Evolutionary conservation across 2,329 filamentous ascomycete species (phyloP).

Genomic region (Paraphoma sp.): DNA sequence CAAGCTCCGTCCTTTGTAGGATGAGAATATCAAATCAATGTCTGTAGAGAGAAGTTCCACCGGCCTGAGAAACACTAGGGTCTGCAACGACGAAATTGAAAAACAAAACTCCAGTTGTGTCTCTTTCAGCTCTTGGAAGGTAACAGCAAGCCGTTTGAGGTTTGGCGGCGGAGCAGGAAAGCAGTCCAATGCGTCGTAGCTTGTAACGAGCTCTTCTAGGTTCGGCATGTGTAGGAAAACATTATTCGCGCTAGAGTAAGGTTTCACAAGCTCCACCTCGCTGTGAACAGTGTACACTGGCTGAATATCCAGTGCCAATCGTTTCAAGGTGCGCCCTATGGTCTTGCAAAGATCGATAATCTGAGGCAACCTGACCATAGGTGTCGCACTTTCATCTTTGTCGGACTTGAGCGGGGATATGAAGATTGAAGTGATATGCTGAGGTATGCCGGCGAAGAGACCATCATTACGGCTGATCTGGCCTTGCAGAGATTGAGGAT

Average conservation of each 20-base stretch:
- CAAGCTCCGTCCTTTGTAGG: slow-evolving; percentile 26
- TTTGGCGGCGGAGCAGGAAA: slow-evolving; percentile 31
- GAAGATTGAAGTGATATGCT: slow-evolving; percentile 19
- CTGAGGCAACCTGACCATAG: slow-evolving; percentile 28
- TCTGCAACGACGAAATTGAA: slow-evolving; percentile 20
- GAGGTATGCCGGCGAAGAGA: slow-evolving; percentile 19
- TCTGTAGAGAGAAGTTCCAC: slow-evolving; percentile 15
- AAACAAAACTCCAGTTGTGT: slow-evolving; percentile 26
- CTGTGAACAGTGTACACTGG: slow-evolving; percentile 15
- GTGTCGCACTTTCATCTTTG: slow-evolving; percentile 12
- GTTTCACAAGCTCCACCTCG: neutral
- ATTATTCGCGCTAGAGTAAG: slow-evolving; percentile 7
- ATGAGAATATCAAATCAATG: slow-evolving; percentile 24
- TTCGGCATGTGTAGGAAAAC: slow-evolving; percentile 32
- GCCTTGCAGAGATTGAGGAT: slow-evolving; percentile 28
- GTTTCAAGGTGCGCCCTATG: slow-evolving; percentile 26
- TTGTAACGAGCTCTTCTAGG: slow-evolving; percentile 36
- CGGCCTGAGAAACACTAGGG: slow-evolving; percentile 23
- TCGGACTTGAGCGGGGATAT: slow-evolving; percentile 24
- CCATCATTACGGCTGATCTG: slow-evolving; percentile 24
- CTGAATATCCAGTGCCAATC: slow-evolving; percentile 30
- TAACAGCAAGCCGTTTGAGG: slow-evolving; percentile 35
- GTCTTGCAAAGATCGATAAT: slow-evolving; percentile 28
- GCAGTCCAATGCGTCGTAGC: slow-evolving; percentile 28
- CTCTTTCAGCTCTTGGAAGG: slow-evolving; percentile 16